Base-by-base conservation (phyloP, 139 green algal genomes). In the Closterium sp. region DNA sequence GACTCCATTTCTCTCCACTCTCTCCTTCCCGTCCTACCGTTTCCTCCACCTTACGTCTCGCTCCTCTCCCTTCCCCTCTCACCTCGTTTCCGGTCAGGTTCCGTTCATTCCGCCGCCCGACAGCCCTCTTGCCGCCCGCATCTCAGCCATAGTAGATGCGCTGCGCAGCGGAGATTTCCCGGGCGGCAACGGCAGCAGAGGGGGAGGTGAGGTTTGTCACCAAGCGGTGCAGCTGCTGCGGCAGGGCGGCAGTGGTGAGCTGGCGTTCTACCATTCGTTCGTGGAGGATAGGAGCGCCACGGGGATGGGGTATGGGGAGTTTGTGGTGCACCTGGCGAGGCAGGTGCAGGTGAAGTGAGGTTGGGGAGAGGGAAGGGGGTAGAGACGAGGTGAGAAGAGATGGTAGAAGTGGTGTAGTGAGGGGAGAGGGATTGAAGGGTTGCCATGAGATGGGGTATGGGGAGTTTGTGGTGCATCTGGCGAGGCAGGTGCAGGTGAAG, bases 391-490 rank as follows among this genome's bases (percentile, higher is more conserved):
- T 35, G 28, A 76, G 89, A 87, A 34, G 64, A 89, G 7, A 31
- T n/a, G n/a, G n/a, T n/a, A n/a, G n/a, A 31, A n/a, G 93, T 16
- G 9, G 31, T 34, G 86, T n/a, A 84, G 87, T 32, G 93, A 16
- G 23, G 84, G 38, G 90, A 89, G 34, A 92, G 4, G 10, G 89
- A 28, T 30, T 91, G 35, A 87, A 88, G 83, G 32, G 86, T 9
- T 34, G 86, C 55, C 19, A 87, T 3, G 33, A 43, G 34, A 89
- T n/a, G 87, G 31, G 34, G 25, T 30, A 30, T 33, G 38, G 92
- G 38, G 85, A 91, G 34, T 89, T 88, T 10, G 32, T 88, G 43
- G 87, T 93, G 34, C 55, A 84, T 66, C 33, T 91, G 86, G 81
- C 31, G 16, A 34, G 90, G 21, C 90, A 86, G 31, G 90, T 35